Percentiles rank a stretch among this genome's conserved stretches.
Conservation (phyloP, 106 monocot genomes). For the Apostasia ramifera region DNA sequence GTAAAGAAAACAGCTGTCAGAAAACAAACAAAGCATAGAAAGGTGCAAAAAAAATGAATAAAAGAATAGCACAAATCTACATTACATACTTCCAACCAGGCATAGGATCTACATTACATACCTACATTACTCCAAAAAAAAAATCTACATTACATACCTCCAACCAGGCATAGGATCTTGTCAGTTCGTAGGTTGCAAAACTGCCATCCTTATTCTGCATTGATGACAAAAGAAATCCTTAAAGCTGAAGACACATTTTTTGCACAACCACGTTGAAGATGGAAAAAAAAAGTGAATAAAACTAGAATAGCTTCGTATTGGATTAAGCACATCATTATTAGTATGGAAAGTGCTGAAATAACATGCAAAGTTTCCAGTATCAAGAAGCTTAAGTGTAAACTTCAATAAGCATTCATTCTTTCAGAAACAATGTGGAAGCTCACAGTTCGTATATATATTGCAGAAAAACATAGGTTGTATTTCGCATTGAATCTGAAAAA, state of each 20-base stretch:
- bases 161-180: conserved; percentile 91
- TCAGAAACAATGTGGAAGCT: no score
- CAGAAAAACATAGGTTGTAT: no score
- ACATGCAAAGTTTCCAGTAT: no score
- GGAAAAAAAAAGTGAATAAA: background rate
- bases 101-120: conserved; percentile 48
- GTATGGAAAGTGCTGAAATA: no score
- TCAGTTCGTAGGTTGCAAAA: conserved; percentile 86
- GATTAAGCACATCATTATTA: no score
- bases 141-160: conserved; percentile 40
- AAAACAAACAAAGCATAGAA: background rate
- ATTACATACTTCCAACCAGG: conserved; percentile 79
- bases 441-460: no score
- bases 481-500: no score
- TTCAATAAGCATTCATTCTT: no score
- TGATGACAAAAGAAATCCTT: conserved; percentile 3
- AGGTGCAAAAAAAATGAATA: no score
- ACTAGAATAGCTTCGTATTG: no score
- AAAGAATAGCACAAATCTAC: background rate
- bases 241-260: background rate
- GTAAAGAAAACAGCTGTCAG: no score
- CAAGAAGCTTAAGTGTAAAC: no score
- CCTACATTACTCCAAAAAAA: background rate
- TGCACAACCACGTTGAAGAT: background rate
- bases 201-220: conserved; percentile 79